Conservation (phyloP, 106 monocot genomes). For the Dioscorea dumetorum region DNA sequence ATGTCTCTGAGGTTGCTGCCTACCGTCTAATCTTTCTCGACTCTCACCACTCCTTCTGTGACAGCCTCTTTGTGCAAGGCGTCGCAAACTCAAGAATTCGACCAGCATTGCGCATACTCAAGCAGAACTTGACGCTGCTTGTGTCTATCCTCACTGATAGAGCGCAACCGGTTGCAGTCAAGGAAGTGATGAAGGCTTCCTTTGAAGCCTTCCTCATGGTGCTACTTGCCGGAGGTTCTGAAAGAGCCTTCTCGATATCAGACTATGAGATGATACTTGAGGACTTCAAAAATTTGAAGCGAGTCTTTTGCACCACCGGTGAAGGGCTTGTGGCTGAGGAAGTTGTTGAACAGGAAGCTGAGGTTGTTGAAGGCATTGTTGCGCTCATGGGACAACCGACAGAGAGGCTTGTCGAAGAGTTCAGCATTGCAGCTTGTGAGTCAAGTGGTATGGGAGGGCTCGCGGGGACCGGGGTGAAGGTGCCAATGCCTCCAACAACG, state of each 20-base stretch:
- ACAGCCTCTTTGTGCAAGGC: constrained; percentile 34
- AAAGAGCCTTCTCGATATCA: constrained; percentile 1
- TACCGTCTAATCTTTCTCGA: constrained; percentile 70
- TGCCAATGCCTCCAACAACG: constrained; percentile 39
- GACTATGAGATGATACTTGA: constrained; percentile 16
- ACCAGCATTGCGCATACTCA: constrained; percentile 32
- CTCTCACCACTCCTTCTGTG: constrained; percentile 40
- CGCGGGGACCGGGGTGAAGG: not conserved
- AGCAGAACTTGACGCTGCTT: constrained; percentile 45
- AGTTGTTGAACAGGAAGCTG: constrained; percentile 14
- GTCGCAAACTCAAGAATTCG: constrained; percentile 33
- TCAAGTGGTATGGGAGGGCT: constrained; percentile 1
- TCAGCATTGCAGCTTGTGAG: constrained; percentile 18
- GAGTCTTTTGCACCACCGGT: constrained; percentile 8
- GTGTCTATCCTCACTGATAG: constrained; percentile 8
- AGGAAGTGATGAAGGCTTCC: constrained; percentile 10
- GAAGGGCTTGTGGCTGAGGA: constrained; percentile 18
- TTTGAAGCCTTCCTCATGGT: constrained; percentile 18
- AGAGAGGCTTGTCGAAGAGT: constrained; percentile 11
- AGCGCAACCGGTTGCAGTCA: constrained; percentile 5
- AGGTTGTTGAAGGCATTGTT: constrained; percentile 10
- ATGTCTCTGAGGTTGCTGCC: constrained; percentile 56
- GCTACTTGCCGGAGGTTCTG: constrained; percentile 11
- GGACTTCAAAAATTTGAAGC: constrained; percentile 13
- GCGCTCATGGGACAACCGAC: constrained; percentile 11